Conservation (phyloP, 352 stramenopile species). For the Phytophthora pinifolia region DNA sequence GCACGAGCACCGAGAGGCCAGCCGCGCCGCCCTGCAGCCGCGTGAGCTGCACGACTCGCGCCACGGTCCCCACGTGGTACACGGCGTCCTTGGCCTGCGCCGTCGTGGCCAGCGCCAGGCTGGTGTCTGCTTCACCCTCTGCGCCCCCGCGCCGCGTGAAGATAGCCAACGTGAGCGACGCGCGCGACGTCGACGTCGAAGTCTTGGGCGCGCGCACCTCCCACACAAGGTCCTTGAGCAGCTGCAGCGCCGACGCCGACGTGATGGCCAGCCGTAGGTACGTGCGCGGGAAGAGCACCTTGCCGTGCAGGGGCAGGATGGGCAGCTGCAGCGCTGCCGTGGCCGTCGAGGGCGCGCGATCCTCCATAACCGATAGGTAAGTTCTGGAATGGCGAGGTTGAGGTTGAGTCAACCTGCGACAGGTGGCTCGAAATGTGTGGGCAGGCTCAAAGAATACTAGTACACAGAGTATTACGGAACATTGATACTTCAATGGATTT, state of each 20-base stretch:
- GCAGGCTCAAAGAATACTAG: not conserved
- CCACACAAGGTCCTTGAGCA: constrained; percentile 81
- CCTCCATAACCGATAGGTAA: constrained; percentile 19
- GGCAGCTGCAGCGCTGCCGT: constrained; percentile 45
- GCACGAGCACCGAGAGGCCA: constrained; percentile 69
- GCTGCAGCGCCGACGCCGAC: constrained; percentile 57
- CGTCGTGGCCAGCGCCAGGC: constrained; percentile 20
- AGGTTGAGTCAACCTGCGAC: constrained; percentile 1
- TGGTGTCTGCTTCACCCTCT: constrained; percentile 16
- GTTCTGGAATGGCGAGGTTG: constrained; percentile 28
- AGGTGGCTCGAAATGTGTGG: constrained; percentile 7
- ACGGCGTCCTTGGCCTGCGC: constrained; percentile 34
- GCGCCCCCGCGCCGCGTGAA: constrained; percentile 52
- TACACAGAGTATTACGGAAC: constrained; percentile 1
- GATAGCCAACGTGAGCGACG: constrained; percentile 58
- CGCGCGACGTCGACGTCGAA: constrained; percentile 23
- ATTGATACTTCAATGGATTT: not conserved
- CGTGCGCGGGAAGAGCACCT: constrained; percentile 76
- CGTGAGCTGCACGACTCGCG: constrained; percentile 77
- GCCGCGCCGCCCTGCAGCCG: constrained; percentile 48
- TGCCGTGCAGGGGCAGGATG: constrained; percentile 65
- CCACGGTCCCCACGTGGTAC: constrained; percentile 61
- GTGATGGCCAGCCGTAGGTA: constrained; percentile 75
- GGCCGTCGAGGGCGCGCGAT: constrained; percentile 19
- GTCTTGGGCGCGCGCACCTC: constrained; percentile 60